Percentiles rank a stretch among this genome's conserved stretches.
These are phyloP conservation scores for Serendipita sp. DNA, from an alignment of 768 basidiomycete genomes.

Conservation along the genomic window DNA sequence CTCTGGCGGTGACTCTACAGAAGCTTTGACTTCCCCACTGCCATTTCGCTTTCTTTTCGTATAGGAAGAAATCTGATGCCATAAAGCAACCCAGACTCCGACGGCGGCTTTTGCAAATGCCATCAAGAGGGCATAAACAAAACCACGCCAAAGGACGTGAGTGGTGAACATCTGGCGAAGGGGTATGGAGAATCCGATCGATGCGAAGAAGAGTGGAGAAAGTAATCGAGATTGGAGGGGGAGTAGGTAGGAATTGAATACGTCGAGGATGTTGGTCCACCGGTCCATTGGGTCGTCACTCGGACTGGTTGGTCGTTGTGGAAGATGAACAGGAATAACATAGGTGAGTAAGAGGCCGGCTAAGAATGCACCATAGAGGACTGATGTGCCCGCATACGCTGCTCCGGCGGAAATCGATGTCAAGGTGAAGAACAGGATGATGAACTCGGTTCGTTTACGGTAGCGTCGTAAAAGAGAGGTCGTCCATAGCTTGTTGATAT, in stretches of 20 bases:
- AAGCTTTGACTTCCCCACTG: not conserved
- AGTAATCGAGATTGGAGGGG: slow-evolving; percentile 28
- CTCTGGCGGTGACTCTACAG: slow-evolving; percentile 20
- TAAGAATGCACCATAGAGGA: slow-evolving; percentile 47
- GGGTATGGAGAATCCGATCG: slow-evolving; percentile 44
- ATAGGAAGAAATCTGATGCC: not conserved
- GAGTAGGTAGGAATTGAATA: slow-evolving; percentile 12
- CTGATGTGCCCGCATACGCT: slow-evolving; percentile 40
- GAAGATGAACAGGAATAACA: slow-evolving; percentile 10
- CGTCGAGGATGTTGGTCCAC: slow-evolving; percentile 12
- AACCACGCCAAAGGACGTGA: slow-evolving; percentile 34
- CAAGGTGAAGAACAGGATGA: not conserved
- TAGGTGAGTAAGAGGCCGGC: slow-evolving; percentile 35
- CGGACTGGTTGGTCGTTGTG: not conserved
- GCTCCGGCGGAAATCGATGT: slow-evolving; percentile 19
- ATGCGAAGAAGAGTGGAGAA: slow-evolving; percentile 49
- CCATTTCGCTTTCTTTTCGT: not conserved
- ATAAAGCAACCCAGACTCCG: slow-evolving; percentile 27
- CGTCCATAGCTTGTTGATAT: not conserved
- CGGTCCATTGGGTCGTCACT: not conserved
- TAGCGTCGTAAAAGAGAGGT: not conserved
- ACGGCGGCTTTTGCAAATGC: slow-evolving; percentile 33
- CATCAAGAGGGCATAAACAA: slow-evolving; percentile 46
- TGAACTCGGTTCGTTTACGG: not conserved
- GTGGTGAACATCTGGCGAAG: slow-evolving; percentile 27